Percentiles rank a stretch among this genome's conserved stretches.
These are phyloP conservation scores for Lycium barbarum DNA, from an alignment of 257 asterid species.

Conservation along the genomic window DNA sequence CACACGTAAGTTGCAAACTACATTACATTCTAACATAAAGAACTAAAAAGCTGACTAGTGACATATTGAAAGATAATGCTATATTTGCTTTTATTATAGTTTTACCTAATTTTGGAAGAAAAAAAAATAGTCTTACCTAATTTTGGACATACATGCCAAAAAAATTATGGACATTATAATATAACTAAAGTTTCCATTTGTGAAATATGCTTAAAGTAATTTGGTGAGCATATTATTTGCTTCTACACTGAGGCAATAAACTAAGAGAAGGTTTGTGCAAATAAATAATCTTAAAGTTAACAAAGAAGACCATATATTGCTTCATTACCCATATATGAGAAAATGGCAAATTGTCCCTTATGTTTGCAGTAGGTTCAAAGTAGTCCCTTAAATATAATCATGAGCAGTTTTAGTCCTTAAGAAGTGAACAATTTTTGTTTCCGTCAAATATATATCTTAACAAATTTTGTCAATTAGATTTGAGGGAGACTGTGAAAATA, in stretches of 20 bases:
- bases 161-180: not conserved
- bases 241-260: not conserved
- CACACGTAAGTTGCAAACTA: conserved; percentile 8
- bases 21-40: not conserved
- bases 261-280: not conserved
- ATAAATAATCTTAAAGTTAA: not conserved
- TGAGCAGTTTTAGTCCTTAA: not conserved
- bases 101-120: not conserved
- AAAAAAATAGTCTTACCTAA: not conserved
- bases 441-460: not conserved
- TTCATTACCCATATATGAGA: not conserved
- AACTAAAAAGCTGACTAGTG: not conserved
- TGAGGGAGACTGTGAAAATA: too few species aligned
- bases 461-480: not conserved
- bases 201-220: not conserved
- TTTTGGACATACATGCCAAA: not conserved
- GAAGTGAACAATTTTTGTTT: not conserved
- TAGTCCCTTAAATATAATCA: not conserved
- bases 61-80: not conserved
- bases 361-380: not conserved
- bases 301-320: not conserved
- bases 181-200: not conserved
- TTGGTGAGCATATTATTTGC: not conserved
- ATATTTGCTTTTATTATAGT: not conserved
- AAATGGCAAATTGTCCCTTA: not conserved